Base-by-base conservation (phyloP, 306 rosid genomes). In the Fagus crenata region DNA sequence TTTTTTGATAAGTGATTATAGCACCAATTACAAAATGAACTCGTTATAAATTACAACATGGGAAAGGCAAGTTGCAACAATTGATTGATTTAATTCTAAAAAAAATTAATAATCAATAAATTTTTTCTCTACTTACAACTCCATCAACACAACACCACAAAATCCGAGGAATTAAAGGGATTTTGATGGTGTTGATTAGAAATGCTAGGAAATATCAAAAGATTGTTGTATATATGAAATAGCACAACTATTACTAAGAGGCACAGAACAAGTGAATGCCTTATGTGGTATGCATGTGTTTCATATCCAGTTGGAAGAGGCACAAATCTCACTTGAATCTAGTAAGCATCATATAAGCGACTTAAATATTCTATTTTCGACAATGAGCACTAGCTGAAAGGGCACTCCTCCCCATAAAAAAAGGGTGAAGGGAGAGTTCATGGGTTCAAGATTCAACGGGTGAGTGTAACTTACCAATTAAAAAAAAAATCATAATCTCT, bases 1-100 rank as follows among this genome's bases (percentile, higher is more conserved):
- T n/a, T n/a, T n/a, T n/a, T n/a, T n/a, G n/a, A n/a, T n/a, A n/a
- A n/a, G n/a, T n/a, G n/a, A n/a, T n/a, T n/a, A n/a, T n/a, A n/a
- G n/a, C n/a, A n/a, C 72, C 13, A 58, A 33, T 40, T 76, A 60
- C 75, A 55, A 80, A 63, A 74, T n/a, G 37, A 77, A 28, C 74
- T 49, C 59, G 73, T 59, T 54, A 78, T 54, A 65, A 71, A 65
- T 49, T 33, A 46, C 58, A 56, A 42, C 9, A 37, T 3, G 15
- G 46, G 41, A 73, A n/a, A 33, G 46, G 41, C 8, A 40, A 3
- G 37, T 22, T 12, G 13, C 65, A 31, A 31, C 32, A 32, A 59
- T 59, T 59, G 65, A 31, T 59, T 59, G 37, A 28, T 17, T 18
- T 55, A n/a, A 6, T 58, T 28, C 33, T 58, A 2, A 8, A 56